These are phyloP conservation scores for Sporisorium iseilematis-ciliati DNA, from an alignment of 1,284 basidiomycete species.

Conservation along the genomic window DNA sequence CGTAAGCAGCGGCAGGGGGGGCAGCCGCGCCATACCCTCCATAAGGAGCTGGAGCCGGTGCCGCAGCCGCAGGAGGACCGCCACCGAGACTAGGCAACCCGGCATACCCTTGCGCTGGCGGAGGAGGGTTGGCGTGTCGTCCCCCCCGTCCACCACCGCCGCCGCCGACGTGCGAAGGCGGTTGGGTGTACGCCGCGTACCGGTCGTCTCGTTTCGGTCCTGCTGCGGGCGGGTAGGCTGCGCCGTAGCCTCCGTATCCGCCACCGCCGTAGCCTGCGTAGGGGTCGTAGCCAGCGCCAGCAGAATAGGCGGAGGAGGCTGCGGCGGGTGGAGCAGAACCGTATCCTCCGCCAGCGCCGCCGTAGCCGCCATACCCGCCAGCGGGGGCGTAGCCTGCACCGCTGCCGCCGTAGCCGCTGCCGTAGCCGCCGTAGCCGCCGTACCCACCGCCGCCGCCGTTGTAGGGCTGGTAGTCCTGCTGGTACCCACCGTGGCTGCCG, in stretches of 20 bases:
- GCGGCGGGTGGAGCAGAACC: conserved; percentile 9
- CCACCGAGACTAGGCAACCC: conserved; percentile 38
- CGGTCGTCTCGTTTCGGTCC: conserved; percentile 26
- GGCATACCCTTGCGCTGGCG: conserved; percentile 15
- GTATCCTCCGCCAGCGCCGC: conserved; percentile 29
- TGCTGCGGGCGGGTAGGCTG: conserved; percentile 1
- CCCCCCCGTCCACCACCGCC: conserved; percentile 21
- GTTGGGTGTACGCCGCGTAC: conserved; percentile 39
- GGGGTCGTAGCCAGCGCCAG: conserved; percentile 21
- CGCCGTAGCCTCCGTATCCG: conserved; percentile 16
- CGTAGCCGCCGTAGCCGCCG: conserved; percentile 8
- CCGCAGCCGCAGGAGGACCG: conserved; percentile 6
- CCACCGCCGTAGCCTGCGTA: conserved; percentile 23
- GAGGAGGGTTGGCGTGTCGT: conserved; percentile 10
- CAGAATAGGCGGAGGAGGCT: conserved; percentile 5
- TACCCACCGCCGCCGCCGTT: conserved; percentile 12
- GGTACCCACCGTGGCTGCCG: conserved; percentile 26
- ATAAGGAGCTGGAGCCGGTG: not conserved
- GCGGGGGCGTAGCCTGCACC: conserved; percentile 21
- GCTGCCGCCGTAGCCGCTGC: conserved; percentile 17
- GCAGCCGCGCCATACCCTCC: conserved; percentile 9
- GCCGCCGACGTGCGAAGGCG: conserved; percentile 8
- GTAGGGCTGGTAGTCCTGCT: conserved; percentile 12
- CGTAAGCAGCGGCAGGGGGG: conserved; percentile 27
- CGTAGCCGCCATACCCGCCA: conserved; percentile 27